phyloP scores from a whole-genome alignment of 2,329 filamentous ascomycete genomes.

The Fusarium lyarnte region DNA sequence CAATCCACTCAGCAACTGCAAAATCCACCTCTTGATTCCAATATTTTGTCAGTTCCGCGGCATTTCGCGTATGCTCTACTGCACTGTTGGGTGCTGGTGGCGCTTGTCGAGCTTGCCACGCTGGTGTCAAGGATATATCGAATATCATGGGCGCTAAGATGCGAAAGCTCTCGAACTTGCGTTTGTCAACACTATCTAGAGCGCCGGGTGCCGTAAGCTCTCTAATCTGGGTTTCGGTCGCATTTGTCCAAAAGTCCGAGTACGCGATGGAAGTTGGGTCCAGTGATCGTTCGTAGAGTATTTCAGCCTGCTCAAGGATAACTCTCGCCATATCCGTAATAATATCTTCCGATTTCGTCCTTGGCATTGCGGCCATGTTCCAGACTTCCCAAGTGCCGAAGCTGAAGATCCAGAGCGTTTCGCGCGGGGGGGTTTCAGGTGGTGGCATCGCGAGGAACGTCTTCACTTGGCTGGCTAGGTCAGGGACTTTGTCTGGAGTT shows the following conservation, averaged over 20 bases:
- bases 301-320: constrained; percentile 58
- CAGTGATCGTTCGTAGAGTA: constrained; percentile 56
- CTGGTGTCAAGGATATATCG: constrained; percentile 64
- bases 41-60: constrained; percentile 57
- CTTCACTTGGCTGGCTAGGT: constrained; percentile 57
- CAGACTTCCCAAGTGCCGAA: constrained; percentile 66
- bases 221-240: constrained; percentile 40
- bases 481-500: constrained; percentile 49
- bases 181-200: constrained; percentile 39
- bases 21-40: constrained; percentile 61
- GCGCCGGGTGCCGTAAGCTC: constrained; percentile 40
- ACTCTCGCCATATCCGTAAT: constrained; percentile 51
- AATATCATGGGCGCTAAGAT: constrained; percentile 62
- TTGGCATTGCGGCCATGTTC: constrained; percentile 60
- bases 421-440: constrained; percentile 48
- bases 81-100: constrained; percentile 57
- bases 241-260: constrained; percentile 54
- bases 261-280: constrained; percentile 56
- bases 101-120: constrained; percentile 58
- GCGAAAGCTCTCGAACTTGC: constrained; percentile 55
- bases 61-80: constrained; percentile 64
- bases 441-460: constrained; percentile 55
- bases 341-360: constrained; percentile 48
- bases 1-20: constrained; percentile 56
- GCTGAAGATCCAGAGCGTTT: constrained; percentile 63